phyloP scores from a whole-genome alignment of 192 early-diverging fungal genomes.

The Phycomyces nitens region DNA sequence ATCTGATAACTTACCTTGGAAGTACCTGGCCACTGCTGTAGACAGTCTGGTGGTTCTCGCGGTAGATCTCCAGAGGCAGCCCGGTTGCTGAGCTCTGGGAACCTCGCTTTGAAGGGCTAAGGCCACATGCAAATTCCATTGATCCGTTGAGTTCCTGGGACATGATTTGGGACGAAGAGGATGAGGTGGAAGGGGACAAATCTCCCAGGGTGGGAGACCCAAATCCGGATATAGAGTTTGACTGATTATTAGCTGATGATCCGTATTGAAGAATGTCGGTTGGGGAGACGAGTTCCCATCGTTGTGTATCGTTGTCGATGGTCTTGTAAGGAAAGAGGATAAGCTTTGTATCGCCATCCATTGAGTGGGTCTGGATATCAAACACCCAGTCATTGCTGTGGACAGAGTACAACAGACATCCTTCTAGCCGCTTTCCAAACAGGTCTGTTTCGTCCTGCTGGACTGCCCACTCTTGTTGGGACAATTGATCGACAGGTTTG shows the following conservation, averaged over 20 bases:
- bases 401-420: constrained; percentile 25
- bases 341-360: constrained; percentile 11
- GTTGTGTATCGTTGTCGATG: constrained; percentile 31
- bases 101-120: constrained; percentile 24
- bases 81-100: constrained; percentile 19
- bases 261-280: background rate
- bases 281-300: constrained; percentile 27
- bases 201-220: background rate
- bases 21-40: constrained; percentile 11
- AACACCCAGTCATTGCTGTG: constrained; percentile 34
- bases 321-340: constrained; percentile 26
- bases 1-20: no score
- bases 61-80: constrained; percentile 22
- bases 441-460: constrained; percentile 11
- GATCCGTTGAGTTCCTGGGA: background rate
- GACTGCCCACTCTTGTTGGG: constrained; percentile 31
- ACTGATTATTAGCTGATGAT: background rate
- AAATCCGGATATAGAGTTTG: background rate
- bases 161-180: background rate
- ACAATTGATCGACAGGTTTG: constrained; percentile 26
- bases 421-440: constrained; percentile 17
- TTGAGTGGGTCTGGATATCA: constrained; percentile 15
- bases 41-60: constrained; percentile 27
- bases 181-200: background rate
- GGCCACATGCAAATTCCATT: constrained; percentile 3